phyloP scores from a whole-genome alignment of 1,139 yeast genomes.

The Geotrichum aggregatum region DNA sequence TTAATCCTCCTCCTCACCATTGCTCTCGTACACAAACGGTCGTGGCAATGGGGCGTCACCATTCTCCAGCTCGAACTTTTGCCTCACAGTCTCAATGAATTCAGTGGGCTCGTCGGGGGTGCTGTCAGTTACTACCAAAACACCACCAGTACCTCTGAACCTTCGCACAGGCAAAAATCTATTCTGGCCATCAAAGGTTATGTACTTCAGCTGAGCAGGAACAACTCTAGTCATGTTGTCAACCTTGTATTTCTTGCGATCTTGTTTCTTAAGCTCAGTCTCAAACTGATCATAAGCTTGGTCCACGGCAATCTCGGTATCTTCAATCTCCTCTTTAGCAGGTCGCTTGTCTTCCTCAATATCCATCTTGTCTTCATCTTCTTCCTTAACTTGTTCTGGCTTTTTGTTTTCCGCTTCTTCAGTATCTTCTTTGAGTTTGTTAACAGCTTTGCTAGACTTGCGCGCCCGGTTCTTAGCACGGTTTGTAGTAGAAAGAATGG shows the following conservation, averaged over 20 bases:
- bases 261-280: slow-evolving; percentile 39
- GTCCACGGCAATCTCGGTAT: slow-evolving; percentile 23
- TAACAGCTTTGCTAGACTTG: slow-evolving; percentile 44
- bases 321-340: slow-evolving; percentile 20
- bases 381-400: slow-evolving; percentile 27
- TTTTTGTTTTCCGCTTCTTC: slow-evolving; percentile 40
- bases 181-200: slow-evolving; percentile 69
- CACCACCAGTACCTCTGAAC: slow-evolving; percentile 75
- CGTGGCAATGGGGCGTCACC: slow-evolving; percentile 85
- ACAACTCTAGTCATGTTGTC: slow-evolving; percentile 81
- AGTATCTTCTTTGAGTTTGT: slow-evolving; percentile 46
- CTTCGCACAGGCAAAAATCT: slow-evolving; percentile 82
- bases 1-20: slow-evolving; percentile 28
- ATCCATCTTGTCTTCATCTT: slow-evolving; percentile 29
- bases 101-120: slow-evolving; percentile 63
- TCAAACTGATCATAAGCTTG: slow-evolving; percentile 26
- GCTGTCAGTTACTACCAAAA: slow-evolving; percentile 71
- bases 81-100: slow-evolving; percentile 79
- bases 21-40: slow-evolving; percentile 65
- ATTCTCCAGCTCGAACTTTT: slow-evolving; percentile 45
- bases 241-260: slow-evolving; percentile 53
- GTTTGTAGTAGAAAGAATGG: slow-evolving; percentile 88
- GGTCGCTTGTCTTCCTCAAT: slow-evolving; percentile 34
- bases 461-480: slow-evolving; percentile 90
- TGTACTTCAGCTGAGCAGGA: slow-evolving; percentile 83